phyloP scores from a whole-genome alignment of 306 rosid genomes.

The Prunus dulcis region DNA sequence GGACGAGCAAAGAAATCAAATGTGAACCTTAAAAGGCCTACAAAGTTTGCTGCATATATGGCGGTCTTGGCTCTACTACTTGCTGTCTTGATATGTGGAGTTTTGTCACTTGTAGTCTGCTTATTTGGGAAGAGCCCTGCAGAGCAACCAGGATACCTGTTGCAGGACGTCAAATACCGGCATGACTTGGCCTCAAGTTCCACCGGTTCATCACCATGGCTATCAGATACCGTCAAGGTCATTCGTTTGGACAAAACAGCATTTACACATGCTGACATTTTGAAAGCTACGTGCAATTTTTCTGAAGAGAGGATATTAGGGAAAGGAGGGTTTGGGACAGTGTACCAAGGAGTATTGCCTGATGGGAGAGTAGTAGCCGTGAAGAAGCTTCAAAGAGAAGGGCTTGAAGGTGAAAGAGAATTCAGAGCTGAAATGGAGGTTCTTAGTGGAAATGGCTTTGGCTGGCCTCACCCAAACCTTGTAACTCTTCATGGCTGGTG shows the following conservation, averaged over 20 bases:
- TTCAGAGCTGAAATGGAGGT: constrained; percentile 93
- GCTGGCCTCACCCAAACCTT: constrained; percentile 94
- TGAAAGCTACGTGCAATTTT: constrained; percentile 72
- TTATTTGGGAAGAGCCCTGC: constrained; percentile 39
- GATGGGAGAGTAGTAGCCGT: constrained; percentile 86
- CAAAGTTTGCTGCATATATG: constrained; percentile 35
- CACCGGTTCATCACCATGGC: constrained; percentile 59
- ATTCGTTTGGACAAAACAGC: constrained; percentile 79
- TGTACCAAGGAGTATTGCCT: constrained; percentile 67
- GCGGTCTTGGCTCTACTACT: constrained; percentile 39
- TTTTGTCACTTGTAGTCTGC: constrained; percentile 46
- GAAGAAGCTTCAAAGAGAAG: constrained; percentile 83
- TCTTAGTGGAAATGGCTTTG: constrained; percentile 66
- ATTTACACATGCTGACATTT: constrained; percentile 75
- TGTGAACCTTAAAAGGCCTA: constrained; percentile 8
- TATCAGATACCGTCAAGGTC: constrained; percentile 60
- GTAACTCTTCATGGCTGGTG: constrained; percentile 97
- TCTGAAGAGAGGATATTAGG: constrained; percentile 82
- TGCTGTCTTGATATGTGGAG: constrained; percentile 46
- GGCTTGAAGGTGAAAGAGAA: constrained; percentile 83
- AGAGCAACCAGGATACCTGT: constrained; percentile 41
- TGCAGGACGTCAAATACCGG: constrained; percentile 39
- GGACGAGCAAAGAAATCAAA: neutral
- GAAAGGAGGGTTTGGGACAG: constrained; percentile 90
- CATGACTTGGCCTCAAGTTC: constrained; percentile 49